Percentiles rank a stretch among this genome's conserved stretches.
phyloP scores from a whole-genome alignment of 805 yeast genomes.

The Nakazawaea holstii region DNA sequence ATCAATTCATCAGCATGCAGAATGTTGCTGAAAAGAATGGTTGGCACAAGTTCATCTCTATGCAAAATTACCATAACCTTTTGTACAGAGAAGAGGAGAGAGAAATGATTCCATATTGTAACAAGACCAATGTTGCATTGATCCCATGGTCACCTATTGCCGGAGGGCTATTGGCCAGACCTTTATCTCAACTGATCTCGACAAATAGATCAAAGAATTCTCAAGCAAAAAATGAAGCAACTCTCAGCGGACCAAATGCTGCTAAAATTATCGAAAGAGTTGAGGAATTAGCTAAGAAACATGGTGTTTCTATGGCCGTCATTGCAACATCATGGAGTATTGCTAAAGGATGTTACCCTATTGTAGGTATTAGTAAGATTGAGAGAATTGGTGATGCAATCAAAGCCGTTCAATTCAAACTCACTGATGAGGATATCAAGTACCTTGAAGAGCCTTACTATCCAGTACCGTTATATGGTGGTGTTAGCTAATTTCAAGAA shows the following conservation, averaged over 20 bases:
- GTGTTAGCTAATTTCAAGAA: no score
- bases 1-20: constrained; percentile 49
- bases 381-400: constrained; percentile 50
- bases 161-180: constrained; percentile 30
- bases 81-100: constrained; percentile 58
- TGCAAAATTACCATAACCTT: constrained; percentile 54
- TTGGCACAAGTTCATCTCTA: constrained; percentile 52
- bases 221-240: neutral
- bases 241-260: constrained; percentile 16
- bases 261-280: constrained; percentile 43
- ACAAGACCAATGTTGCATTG: constrained; percentile 44
- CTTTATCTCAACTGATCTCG: neutral
- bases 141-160: constrained; percentile 60
- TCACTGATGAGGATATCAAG: constrained; percentile 32
- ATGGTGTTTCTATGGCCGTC: constrained; percentile 45
- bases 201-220: neutral
- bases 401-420: constrained; percentile 32
- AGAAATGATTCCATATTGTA: constrained; percentile 51
- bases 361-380: constrained; percentile 45
- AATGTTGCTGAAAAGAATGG: constrained; percentile 47
- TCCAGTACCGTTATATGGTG: no score
- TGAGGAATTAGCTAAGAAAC: constrained; percentile 45
- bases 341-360: constrained; percentile 46
- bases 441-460: constrained; percentile 34
- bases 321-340: constrained; percentile 51